Evolutionary conservation across 805 yeast species (phyloP).

Genomic region (Lipomyces japonicus): DNA sequence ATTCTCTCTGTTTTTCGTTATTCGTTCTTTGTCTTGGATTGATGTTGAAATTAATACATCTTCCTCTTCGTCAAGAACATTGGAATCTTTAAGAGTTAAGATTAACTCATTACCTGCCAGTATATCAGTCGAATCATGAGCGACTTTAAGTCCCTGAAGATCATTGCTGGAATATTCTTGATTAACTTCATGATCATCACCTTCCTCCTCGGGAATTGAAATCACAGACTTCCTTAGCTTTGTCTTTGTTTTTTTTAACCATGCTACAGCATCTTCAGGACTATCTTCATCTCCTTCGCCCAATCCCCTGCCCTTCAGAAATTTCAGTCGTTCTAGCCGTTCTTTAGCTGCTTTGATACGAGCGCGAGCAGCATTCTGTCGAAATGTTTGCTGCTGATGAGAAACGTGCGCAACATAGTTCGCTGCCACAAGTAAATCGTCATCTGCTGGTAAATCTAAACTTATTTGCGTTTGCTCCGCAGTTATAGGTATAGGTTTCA

Average conservation of each 20-base stretch:
- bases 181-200: constrained; percentile 4
- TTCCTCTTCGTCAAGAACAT: constrained; percentile 35
- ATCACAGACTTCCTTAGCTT: constrained; percentile 15
- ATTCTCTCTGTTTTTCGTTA: constrained; percentile 31
- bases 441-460: constrained; percentile 28
- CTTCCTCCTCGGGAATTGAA: constrained; percentile 5
- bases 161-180: constrained; percentile 34
- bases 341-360: constrained; percentile 31
- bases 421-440: constrained; percentile 41
- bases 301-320: constrained; percentile 32
- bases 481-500: constrained; percentile 46
- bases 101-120: constrained; percentile 44
- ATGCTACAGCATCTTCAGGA: constrained; percentile 38
- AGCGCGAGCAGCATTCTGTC: constrained; percentile 29
- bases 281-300: constrained; percentile 35
- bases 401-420: constrained; percentile 37
- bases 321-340: constrained; percentile 26
- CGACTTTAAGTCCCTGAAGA: constrained; percentile 43
- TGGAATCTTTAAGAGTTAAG: constrained; percentile 56
- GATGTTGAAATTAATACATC: constrained; percentile 44
- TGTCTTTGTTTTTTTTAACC: constrained; percentile 39
- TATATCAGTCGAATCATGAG: constrained; percentile 47
- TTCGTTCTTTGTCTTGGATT: constrained; percentile 37
- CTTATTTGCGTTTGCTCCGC: constrained; percentile 10
- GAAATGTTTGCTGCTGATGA: constrained; percentile 37